Evolutionary conservation across 768 basidiomycete species (phyloP), one percentile per base, ranked within the genome.

Genomic region (Terana coerulea): DNA sequence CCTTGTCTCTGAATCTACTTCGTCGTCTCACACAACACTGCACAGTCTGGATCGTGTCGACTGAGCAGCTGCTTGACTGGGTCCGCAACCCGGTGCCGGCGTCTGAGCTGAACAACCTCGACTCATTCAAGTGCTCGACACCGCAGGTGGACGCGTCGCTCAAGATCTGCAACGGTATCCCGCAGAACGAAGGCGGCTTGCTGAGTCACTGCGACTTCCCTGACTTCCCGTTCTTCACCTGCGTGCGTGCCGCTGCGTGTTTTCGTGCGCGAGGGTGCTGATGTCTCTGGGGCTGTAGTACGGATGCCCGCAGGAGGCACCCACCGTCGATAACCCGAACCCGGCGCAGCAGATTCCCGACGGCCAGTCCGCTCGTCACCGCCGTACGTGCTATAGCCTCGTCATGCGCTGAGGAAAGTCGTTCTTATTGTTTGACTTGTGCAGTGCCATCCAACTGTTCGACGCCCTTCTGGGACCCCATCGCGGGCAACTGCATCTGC

Each of bases 401-500:
- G n/a, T n/a, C n/a, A n/a, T n/a, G n/a, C n/a, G n/a, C n/a, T n/a
- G n/a, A n/a, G n/a, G n/a, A n/a, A n/a, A n/a, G n/a, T n/a, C n/a
- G n/a, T n/a, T 15, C 37, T 12, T 25, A 15, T 8, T 25, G 14
- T 39, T 5, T 29, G 11, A 30, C 35, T 19, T 17, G n/a, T 36
- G 9, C 53, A 86, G 84, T 88, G 2, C 79, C 86, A 21, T 51
- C 74, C 19, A 86, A 86, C 68, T 89, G 87, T 66, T 83, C 84
- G 3, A 89, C 86, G 9, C 75, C 84, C 3, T 91, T 86, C 75
- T 90, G 86, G 86, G 88, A 91, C 64, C 89, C 89, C 1, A 75
- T 89, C 45, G 71, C 57, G 24, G 83, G 80, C 58, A 67, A 72
- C 31, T 91, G 89, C 57, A 67, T 83, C 46, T 91, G 88, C 67